Percentiles rank a stretch among this genome's conserved stretches.
Evolutionary conservation across 495 filamentous ascomycete species (phyloP).

Genomic region (Echria macrotheca): DNA sequence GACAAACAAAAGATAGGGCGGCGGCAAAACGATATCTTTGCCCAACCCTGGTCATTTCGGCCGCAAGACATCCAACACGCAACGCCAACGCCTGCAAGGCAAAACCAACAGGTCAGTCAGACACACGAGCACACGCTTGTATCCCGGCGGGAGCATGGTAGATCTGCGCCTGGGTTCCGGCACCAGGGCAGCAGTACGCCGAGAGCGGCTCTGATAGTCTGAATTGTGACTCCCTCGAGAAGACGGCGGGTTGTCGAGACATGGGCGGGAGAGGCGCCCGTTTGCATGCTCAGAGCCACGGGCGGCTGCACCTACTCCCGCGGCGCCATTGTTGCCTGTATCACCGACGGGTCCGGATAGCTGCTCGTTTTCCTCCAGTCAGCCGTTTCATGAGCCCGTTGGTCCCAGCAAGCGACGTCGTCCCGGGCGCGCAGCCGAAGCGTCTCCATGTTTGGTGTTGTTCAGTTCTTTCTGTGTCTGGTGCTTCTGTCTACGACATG

Average conservation of each 20-base stretch:
- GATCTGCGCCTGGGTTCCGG: no score
- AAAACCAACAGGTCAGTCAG: neutral
- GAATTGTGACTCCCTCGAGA: no score
- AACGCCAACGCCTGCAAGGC: slow-evolving; percentile 6
- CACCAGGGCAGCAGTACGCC: no score
- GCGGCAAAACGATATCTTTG: slow-evolving; percentile 1
- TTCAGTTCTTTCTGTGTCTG: neutral
- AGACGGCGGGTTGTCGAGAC: no score
- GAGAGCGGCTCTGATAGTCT: no score
- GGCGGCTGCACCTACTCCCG: slow-evolving; percentile 9
- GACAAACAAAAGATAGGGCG: neutral
- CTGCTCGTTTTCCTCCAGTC: slow-evolving; percentile 5
- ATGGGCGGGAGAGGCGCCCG: slow-evolving; percentile 1
- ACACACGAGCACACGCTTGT: neutral
- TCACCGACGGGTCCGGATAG: slow-evolving; percentile 15
- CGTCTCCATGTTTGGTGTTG: neutral
- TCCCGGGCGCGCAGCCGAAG: slow-evolving; percentile 1
- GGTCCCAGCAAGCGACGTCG: slow-evolving; percentile 10
- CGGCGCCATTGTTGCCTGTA: slow-evolving; percentile 12
- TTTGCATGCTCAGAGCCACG: neutral
- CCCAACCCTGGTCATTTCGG: slow-evolving; percentile 3
- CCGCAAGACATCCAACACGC: slow-evolving; percentile 8
- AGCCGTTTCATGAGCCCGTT: slow-evolving; percentile 5
- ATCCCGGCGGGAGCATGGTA: neutral
- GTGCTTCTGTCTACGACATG: no score